Evolutionary conservation across 2,329 filamentous ascomycete genomes (phyloP), one percentile per base, ranked within the genome.

Genomic region (Paracoccidioides lutzii): DNA sequence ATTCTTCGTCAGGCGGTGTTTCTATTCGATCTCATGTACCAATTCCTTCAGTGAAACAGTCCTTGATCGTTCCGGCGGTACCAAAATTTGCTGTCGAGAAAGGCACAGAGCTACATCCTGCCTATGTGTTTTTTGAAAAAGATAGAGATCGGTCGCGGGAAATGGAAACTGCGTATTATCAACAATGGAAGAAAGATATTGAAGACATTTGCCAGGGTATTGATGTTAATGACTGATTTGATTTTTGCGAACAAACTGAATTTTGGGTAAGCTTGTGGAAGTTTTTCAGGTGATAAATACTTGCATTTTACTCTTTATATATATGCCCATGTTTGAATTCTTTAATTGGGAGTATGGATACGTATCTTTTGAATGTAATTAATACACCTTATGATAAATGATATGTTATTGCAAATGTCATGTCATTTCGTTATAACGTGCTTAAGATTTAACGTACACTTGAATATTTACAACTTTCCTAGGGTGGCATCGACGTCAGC

Each of bases 111-210:
- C 55, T 59, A 35, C 53, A 62, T 6, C 68, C 67, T 1, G 70
- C 65, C 1, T 74, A 74, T 62, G 69, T 73, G 4, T 70, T 68
- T 55, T 74, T 74, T 56, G 67, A 72, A 30, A 65, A 64, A 55
- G 67, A 71, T 51, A 60, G 61, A 3, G 64, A 71, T 35, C 65
- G 67, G 1, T 65, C 66, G 12, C 63, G 62, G 52, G 70, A 67
- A 65, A 60, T 62, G 12, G 58, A 60, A 14, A 73, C 71, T 55
- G 62, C 65, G 33, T 59, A 69, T 43, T 73, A 69, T 60, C 66
- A 66, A 3, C 57, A 65, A 32, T 74, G 71, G 71, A 65, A 69
- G 55, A 61, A 66, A 15, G 63, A 68, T 52, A 62, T 69, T 54
- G 57, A 63, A 55, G 64, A 68, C 52, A 66, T 72, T 30, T 74